phyloP scores from a whole-genome alignment of 169 alveolate genomes.

The Toxoplasma gondii region DNA sequence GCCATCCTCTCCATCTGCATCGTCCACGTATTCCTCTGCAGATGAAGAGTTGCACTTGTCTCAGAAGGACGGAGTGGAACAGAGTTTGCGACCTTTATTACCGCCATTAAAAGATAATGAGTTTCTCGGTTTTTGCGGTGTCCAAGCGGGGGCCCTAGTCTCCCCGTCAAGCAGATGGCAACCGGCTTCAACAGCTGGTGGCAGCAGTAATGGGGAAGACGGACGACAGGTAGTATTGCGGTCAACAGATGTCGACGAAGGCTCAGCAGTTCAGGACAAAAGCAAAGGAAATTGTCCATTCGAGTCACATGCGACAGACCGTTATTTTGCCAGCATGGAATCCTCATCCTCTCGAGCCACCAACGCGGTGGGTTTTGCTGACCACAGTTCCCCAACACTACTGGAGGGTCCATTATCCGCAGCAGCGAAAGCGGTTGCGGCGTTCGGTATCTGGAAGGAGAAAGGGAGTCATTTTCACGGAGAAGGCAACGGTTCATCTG shows the following conservation, averaged over 20 bases:
- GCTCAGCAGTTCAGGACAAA: too few relatives aligned
- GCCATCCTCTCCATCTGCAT: slow-evolving; percentile 13
- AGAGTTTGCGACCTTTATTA: neutral
- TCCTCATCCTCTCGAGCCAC: too few relatives aligned
- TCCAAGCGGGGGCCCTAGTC: too few relatives aligned
- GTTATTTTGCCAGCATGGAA: too few relatives aligned
- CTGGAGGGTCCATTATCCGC: slow-evolving; percentile 19
- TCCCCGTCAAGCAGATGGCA: too few relatives aligned
- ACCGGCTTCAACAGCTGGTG: too few relatives aligned
- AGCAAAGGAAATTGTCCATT: too few relatives aligned
- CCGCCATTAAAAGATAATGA: neutral
- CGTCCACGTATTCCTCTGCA: slow-evolving; percentile 6
- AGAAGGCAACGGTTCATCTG: neutral
- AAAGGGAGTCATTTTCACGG: neutral
- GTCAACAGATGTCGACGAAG: neutral
- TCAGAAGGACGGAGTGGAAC: neutral
- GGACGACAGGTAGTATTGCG: neutral
- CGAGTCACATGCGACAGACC: too few relatives aligned
- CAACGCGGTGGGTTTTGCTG: too few relatives aligned
- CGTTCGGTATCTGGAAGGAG: neutral
- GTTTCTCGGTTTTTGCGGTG: neutral
- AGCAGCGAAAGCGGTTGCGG: slow-evolving; percentile 19
- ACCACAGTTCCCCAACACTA: neutral
- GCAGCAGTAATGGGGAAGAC: neutral
- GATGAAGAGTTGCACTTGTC: neutral